phyloP scores from a whole-genome alignment of 1,284 basidiomycete genomes.

The Trichosporon asahii region DNA sequence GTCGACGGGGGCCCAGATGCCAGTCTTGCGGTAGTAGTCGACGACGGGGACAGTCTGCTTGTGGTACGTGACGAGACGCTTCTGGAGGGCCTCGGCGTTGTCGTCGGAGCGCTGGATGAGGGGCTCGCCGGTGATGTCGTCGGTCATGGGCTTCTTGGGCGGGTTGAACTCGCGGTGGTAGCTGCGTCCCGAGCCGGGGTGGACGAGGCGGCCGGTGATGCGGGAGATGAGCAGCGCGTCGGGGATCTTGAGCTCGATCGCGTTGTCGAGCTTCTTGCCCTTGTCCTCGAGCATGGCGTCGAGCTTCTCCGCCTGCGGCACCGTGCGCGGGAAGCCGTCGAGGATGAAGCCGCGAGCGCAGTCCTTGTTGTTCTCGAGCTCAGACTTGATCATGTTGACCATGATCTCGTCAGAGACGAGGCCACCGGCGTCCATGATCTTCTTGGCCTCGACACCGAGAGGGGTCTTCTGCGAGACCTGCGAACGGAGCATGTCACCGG shows the following conservation, averaged over 20 bases:
- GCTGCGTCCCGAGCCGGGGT: conserved; percentile 79
- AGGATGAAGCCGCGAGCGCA: conserved; percentile 97
- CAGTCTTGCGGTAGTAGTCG: conserved; percentile 91
- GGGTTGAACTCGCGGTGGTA: conserved; percentile 91
- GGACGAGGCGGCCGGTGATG: conserved; percentile 93
- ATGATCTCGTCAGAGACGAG: conserved; percentile 95
- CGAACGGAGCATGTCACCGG: conserved; percentile 96
- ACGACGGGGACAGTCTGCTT: conserved; percentile 88
- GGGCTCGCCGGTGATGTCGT: conserved; percentile 93
- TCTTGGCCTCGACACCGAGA: conserved; percentile 89
- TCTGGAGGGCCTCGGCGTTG: conserved; percentile 87
- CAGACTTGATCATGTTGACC: conserved; percentile 95
- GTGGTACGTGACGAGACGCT: conserved; percentile 84
- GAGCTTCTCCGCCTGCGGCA: conserved; percentile 95
- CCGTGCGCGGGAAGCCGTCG: conserved; percentile 97
- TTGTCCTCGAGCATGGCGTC: conserved; percentile 80
- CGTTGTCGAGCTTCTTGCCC: conserved; percentile 84
- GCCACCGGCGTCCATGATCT: conserved; percentile 94
- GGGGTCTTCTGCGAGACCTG: conserved; percentile 85
- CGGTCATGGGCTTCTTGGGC: conserved; percentile 89
- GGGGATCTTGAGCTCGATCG: conserved; percentile 86
- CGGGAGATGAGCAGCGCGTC: conserved; percentile 94
- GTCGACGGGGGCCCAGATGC: conserved; percentile 84
- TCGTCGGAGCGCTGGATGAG: conserved; percentile 89
- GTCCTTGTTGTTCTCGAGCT: conserved; percentile 85